Base-by-base conservation (phyloP, 1,139 yeast genomes). In the Candida sojae region DNA sequence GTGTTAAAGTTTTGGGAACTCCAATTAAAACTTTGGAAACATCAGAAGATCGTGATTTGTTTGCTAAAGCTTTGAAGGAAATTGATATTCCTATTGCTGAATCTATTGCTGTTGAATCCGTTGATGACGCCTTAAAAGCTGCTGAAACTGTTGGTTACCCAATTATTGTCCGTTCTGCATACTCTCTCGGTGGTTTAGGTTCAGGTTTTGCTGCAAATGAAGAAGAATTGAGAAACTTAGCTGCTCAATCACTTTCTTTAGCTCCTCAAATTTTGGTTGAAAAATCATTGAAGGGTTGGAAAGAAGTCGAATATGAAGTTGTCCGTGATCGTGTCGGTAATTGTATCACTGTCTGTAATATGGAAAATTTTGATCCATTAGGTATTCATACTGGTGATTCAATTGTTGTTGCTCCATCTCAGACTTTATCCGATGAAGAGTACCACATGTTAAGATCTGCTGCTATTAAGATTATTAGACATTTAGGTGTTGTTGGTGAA, bases 301-400 rank as follows among this genome's bases (percentile, higher is more conserved):
- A 93, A 70, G 99, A 93, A 75, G 95, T 93, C 51, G 99, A 93
- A 75, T 93, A 93, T 70, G 99, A 93, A 75, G 99, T 93, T 57
- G 99, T 93, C 50, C 89, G 99, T 71, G 99, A 93, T 71, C 82
- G 96, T 62, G 92, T 87, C 52, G 97, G 87, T 57, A 93, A 93
- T 79, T 93, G 99, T 82, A 93, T 93, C 65, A 93, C 99, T 43
- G 99, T 93, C 45, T 93, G 99, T 80, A 93, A 93, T 73, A 93
- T 93, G 99, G 99, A 93, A 75, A 93, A 93, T 75, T 93, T 93
- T 60, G 99, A 93, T 70, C 99, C 99, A 42, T 82, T 93, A 62
- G 99, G 99, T 60, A 86, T 95, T 60, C 99, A 93, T 72, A 93
- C 99, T 52, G 99, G 99, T 76, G 99, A 93, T 70, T 93, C 99